Conservation (phyloP, 257 asterid species). For the Leonotis leonurus region DNA sequence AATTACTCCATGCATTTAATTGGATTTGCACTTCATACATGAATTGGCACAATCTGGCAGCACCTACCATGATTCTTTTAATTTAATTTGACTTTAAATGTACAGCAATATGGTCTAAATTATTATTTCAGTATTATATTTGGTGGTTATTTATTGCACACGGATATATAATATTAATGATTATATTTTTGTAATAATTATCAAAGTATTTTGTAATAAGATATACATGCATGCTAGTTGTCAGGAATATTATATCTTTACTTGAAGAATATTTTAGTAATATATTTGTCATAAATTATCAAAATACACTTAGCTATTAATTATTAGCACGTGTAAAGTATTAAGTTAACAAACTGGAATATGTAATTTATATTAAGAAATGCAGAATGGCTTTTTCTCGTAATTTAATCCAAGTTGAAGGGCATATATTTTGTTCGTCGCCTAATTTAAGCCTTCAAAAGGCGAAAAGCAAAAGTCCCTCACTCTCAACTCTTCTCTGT, state of each 20-base stretch:
- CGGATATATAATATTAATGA: too few species aligned
- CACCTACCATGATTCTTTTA: too few species aligned
- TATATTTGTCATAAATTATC: not conserved
- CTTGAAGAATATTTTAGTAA: not conserved
- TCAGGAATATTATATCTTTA: not conserved
- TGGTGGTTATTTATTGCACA: too few species aligned
- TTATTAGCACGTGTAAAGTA: constrained; percentile 16
- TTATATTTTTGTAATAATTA: not conserved
- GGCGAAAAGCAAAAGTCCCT: too few species aligned
- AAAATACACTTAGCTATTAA: constrained; percentile 14
- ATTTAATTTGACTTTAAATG: too few species aligned
- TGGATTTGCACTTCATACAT: too few species aligned
- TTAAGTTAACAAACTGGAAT: not conserved
- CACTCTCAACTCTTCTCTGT: not conserved
- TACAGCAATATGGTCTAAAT: too few species aligned
- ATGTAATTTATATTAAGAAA: too few species aligned
- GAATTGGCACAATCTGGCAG: too few species aligned
- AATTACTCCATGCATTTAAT: too few species aligned
- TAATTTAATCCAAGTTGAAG: constrained; percentile 9
- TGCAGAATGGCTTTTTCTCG: not conserved
- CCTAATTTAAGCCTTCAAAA: constrained; percentile 15
- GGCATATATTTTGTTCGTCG: constrained; percentile 4
- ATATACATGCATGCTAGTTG: not conserved
- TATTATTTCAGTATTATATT: too few species aligned
- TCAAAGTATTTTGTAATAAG: not conserved